phyloP scores from a whole-genome alignment of 768 basidiomycete species.

The Phanerodontia chrysosporium region DNA sequence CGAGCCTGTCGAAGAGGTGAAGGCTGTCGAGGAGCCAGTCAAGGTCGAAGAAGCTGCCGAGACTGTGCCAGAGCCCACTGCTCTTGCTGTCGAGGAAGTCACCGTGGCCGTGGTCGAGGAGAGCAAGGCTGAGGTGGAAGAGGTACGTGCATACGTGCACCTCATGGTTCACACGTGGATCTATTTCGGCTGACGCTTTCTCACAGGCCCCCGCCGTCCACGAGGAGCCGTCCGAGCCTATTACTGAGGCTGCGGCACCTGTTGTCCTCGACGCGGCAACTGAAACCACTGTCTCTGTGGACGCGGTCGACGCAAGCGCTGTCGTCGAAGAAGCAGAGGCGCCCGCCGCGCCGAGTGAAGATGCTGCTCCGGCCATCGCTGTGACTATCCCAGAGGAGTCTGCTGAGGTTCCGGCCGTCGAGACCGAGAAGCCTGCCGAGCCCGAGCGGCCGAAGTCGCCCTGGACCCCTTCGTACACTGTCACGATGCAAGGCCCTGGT shows the following conservation, averaged over 20 bases:
- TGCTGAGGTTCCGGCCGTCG: not conserved
- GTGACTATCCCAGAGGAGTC: not conserved
- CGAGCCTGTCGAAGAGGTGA: too few species aligned
- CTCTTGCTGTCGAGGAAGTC: not conserved
- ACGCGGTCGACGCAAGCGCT: not conserved
- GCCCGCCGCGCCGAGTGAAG: not conserved
- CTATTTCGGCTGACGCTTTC: not conserved
- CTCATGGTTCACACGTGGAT: not conserved
- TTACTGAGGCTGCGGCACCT: not conserved
- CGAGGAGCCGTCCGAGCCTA: not conserved
- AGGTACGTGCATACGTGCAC: not conserved
- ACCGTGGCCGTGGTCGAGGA: constrained; percentile 1
- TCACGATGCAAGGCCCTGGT: constrained; percentile 39
- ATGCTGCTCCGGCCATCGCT: not conserved
- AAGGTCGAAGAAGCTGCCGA: not conserved
- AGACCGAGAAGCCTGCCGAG: not conserved
- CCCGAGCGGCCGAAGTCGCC: constrained; percentile 45
- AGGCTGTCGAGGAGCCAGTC: not conserved
- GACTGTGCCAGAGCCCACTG: not conserved
- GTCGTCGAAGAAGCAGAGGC: not conserved
- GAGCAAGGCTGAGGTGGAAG: not conserved
- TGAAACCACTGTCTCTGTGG: not conserved
- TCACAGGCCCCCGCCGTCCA: not conserved
- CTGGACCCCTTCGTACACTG: constrained; percentile 51
- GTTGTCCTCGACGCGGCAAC: not conserved